Percentiles rank a stretch among this genome's conserved stretches.
Conservation (phyloP, 2,329 filamentous ascomycete species). For the Tricladium varicosporioides region DNA sequence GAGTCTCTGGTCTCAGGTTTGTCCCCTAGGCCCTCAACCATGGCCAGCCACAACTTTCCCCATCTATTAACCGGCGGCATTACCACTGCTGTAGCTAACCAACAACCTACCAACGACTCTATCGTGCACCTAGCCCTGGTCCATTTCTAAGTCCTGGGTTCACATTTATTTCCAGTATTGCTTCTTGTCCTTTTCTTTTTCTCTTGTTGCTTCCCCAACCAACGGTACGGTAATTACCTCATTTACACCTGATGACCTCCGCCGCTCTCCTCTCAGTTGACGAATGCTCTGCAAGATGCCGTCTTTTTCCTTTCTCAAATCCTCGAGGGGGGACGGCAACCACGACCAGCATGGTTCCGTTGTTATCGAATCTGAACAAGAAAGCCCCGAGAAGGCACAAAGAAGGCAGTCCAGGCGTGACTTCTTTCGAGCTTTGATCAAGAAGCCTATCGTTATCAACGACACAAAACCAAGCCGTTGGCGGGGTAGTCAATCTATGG, state of each 20-base stretch:
- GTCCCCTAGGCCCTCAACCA: no score
- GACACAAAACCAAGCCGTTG: slow-evolving; percentile 18
- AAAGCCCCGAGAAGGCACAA: slow-evolving; percentile 27
- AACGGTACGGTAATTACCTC: not conserved
- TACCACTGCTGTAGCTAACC: not conserved
- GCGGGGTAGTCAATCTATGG: slow-evolving; percentile 19
- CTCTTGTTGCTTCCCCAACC: slow-evolving; percentile 1
- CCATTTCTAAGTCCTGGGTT: not conserved
- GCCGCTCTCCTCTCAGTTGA: not conserved
- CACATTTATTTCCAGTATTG: not conserved
- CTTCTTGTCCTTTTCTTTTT: slow-evolving; percentile 1
- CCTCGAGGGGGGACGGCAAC: slow-evolving; percentile 20
- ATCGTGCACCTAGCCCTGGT: not conserved
- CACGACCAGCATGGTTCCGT: slow-evolving; percentile 13
- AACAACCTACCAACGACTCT: not conserved
- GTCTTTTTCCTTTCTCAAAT: slow-evolving; percentile 30
- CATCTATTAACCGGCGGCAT: not conserved
- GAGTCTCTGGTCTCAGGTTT: no score
- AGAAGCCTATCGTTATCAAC: slow-evolving; percentile 22
- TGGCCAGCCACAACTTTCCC: not conserved
- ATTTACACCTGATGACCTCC: slow-evolving; percentile 1
- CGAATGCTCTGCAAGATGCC: slow-evolving; percentile 26
- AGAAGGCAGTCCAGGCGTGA: slow-evolving; percentile 34
- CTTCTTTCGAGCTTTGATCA: slow-evolving; percentile 34
- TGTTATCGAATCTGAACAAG: slow-evolving; percentile 11